Percentiles rank a stretch among this genome's conserved stretches.
Evolutionary conservation across 164 flowering plant species (phyloP).

Genomic region (Buxus sempervirens): DNA sequence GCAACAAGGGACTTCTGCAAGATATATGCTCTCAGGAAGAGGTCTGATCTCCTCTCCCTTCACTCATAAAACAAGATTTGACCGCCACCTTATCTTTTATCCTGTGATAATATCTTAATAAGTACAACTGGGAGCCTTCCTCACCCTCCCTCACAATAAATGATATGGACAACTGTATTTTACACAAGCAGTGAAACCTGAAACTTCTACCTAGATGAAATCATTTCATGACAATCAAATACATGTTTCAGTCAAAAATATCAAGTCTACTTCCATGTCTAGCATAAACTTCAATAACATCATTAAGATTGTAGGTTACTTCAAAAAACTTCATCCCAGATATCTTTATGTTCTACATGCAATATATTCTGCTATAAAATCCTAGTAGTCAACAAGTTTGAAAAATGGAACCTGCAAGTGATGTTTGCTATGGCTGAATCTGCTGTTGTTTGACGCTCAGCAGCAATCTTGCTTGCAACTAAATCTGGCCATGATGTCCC

Average conservation of each 20-base stretch:
- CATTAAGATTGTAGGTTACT: neutral
- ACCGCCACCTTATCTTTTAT: no score
- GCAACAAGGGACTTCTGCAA: no score
- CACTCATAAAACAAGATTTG: no score
- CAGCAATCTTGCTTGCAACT: slow-evolving; percentile 97
- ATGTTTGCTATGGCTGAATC: slow-evolving; percentile 98
- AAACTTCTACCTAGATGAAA: no score
- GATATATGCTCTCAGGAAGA: no score
- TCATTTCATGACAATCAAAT: neutral
- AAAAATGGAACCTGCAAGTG: slow-evolving; percentile 75
- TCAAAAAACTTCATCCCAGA: neutral
- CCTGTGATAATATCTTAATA: neutral
- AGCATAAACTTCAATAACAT: neutral
- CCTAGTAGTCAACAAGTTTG: neutral
- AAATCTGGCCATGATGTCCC: slow-evolving; percentile 99
- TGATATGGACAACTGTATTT: no score
- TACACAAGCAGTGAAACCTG: neutral
- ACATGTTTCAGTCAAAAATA: neutral
- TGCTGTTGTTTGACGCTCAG: slow-evolving; percentile 87
- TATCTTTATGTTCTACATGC: neutral
- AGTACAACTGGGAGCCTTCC: neutral
- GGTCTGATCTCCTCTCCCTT: no score
- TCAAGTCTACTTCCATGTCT: neutral
- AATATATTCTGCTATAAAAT: no score
- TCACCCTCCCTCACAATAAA: neutral